Percentiles rank a stretch among this genome's conserved stretches.
These are phyloP conservation scores for Miamiensis avidus DNA, from an alignment of 169 alveolate species.

Conservation along the genomic window DNA sequence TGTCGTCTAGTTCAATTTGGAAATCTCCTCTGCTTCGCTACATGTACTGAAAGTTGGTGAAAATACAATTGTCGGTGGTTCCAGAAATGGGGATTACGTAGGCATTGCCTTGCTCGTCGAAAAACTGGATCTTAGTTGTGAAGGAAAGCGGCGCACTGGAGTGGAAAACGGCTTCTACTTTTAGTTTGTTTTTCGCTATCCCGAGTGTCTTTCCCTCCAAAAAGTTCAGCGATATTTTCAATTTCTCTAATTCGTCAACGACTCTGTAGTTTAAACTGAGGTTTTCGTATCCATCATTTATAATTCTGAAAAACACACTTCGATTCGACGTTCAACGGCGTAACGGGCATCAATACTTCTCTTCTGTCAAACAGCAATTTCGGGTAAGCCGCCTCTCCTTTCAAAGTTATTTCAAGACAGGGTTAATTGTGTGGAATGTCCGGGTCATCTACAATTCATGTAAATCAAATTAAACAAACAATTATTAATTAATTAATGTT, in stretches of 20 bases:
- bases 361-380: conserved; percentile 89
- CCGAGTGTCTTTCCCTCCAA: conserved; percentile 85
- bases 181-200: conserved; percentile 70
- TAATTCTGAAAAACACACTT: conserved; percentile 79
- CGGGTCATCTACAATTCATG: conserved; percentile 38
- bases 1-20: background rate
- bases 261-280: conserved; percentile 76
- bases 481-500: too few species aligned
- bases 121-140: conserved; percentile 88
- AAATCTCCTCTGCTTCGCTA: conserved; percentile 60
- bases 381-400: conserved; percentile 92
- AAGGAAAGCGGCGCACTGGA: conserved; percentile 84
- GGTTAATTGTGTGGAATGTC: conserved; percentile 68
- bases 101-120: conserved; percentile 86
- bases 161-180: conserved; percentile 80
- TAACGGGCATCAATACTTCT: conserved; percentile 87
- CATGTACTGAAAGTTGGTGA: conserved; percentile 77
- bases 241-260: conserved; percentile 75
- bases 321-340: conserved; percentile 83
- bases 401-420: conserved; percentile 76
- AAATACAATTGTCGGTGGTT: conserved; percentile 89
- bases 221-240: conserved; percentile 74
- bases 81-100: conserved; percentile 88
- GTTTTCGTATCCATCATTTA: conserved; percentile 91
- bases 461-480: conserved; percentile 33